Evolutionary conservation across 768 basidiomycete genomes (phyloP).

Genomic region (Leucogyrophana mollusca): DNA sequence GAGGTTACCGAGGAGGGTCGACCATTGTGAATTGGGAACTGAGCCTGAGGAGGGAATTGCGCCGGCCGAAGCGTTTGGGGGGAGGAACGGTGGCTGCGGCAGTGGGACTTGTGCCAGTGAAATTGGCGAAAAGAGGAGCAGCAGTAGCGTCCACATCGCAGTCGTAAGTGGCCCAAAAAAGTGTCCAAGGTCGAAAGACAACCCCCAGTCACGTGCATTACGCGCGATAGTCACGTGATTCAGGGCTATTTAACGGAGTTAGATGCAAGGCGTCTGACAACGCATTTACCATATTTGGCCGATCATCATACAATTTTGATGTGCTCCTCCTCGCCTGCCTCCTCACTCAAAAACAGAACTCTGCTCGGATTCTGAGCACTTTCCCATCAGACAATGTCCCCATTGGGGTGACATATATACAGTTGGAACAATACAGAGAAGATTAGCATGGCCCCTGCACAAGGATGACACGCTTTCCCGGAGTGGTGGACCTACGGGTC

Average conservation of each 20-base stretch:
- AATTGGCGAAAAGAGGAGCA: slow-evolving; percentile 20
- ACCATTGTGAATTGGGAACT: slow-evolving; percentile 77
- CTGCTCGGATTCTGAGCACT: too few relatives aligned
- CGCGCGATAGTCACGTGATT: background rate
- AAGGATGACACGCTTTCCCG: slow-evolving; percentile 99
- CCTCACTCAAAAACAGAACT: too few relatives aligned
- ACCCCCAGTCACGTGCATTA: background rate
- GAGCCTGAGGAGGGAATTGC: slow-evolving; percentile 37
- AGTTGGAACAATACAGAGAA: slow-evolving; percentile 99
- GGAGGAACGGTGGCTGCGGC: slow-evolving; percentile 63
- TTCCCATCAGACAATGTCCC: slow-evolving; percentile 44
- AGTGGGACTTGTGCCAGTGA: slow-evolving; percentile 57
- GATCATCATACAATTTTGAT: too few relatives aligned
- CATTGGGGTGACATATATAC: slow-evolving; percentile 95
- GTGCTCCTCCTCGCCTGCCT: too few relatives aligned
- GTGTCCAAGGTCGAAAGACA: background rate
- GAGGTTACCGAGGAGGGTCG: slow-evolving; percentile 73
- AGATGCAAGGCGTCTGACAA: too few relatives aligned
- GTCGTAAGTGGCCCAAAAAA: background rate
- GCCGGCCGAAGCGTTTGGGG: slow-evolving; percentile 58
- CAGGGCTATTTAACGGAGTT: too few relatives aligned
- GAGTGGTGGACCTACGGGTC: slow-evolving; percentile 69
- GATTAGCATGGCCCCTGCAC: slow-evolving; percentile 99
- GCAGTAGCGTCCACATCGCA: slow-evolving; percentile 18
- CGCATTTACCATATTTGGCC: too few relatives aligned